Evolutionary conservation across 163 green algal species (phyloP).

Genomic region (Prototheca stagnorum): DNA sequence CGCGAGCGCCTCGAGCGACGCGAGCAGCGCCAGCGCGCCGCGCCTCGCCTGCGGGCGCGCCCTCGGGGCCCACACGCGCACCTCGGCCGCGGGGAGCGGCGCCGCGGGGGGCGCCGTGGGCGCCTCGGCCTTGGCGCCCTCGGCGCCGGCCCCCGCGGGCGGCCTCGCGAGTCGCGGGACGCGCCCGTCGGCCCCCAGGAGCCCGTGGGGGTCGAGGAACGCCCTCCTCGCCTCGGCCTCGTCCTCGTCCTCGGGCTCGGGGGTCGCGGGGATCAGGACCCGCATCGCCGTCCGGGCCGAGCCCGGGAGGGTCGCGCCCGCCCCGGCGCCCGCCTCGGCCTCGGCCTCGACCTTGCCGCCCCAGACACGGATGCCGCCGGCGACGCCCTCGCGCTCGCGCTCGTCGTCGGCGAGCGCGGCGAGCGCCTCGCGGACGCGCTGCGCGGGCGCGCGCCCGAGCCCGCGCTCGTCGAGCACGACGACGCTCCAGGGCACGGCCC

Average conservation of each 20-base stretch:
- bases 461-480: conserved; percentile 40
- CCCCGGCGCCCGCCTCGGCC: no score
- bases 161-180: no score
- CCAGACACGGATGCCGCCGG: no score
- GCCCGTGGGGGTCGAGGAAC: no score
- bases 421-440: conserved; percentile 28
- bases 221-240: background rate
- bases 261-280: background rate
- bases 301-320: background rate
- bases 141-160: no score
- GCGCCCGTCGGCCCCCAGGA: no score
- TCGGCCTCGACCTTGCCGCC: background rate
- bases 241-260: background rate
- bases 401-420: conserved; percentile 16
- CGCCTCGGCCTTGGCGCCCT: no score
- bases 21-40: conserved; percentile 38
- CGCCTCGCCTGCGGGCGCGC: conserved; percentile 19
- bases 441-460: conserved; percentile 9
- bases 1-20: conserved; percentile 43
- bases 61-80: conserved; percentile 14
- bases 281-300: background rate
- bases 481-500: conserved; percentile 25
- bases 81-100: conserved; percentile 18
- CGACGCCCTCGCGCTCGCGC: background rate
- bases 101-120: no score